phyloP scores from a whole-genome alignment of 305 asterid species.

The Andrographis paniculata region DNA sequence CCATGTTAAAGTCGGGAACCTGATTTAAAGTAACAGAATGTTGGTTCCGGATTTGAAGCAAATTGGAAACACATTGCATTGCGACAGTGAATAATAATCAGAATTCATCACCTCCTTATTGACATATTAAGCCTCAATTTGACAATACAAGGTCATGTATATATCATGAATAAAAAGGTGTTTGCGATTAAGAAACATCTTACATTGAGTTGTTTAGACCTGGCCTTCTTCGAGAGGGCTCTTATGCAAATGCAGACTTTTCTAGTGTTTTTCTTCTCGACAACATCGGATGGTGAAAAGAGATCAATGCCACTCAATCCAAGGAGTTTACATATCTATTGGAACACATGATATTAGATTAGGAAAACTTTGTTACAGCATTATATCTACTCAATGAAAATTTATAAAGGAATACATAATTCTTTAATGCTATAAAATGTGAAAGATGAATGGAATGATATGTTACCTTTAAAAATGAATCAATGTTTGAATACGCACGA shows the following conservation, averaged over 20 bases:
- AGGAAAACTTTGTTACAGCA: neutral
- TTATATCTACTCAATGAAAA: neutral
- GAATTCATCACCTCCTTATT: no score
- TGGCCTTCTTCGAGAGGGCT: constrained; percentile 75
- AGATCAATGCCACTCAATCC: constrained; percentile 94
- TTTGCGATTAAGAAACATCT: constrained; percentile 19
- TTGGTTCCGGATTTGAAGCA: neutral
- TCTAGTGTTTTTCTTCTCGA: constrained; percentile 65
- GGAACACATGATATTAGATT: constrained; percentile 11
- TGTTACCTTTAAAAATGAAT: constrained; percentile 76
- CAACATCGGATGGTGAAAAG: constrained; percentile 91
- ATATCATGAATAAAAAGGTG: no score
- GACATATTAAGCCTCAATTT: no score
- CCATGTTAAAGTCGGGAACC: constrained; percentile 80
- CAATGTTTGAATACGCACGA: constrained; percentile 86
- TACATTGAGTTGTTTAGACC: constrained; percentile 68
- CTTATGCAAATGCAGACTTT: constrained; percentile 88
- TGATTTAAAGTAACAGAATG: constrained; percentile 17
- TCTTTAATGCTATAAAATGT: no score
- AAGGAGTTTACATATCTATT: constrained; percentile 69
- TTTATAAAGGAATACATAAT: neutral
- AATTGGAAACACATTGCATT: neutral
- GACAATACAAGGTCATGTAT: no score
- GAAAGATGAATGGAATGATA: neutral
- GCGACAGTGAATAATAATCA: constrained; percentile 2